A percentile compares a stretch with the other conserved stretches of the same genome.
Evolutionary conservation across 2,329 filamentous ascomycete species (phyloP).

Genomic region (Xylariomycetidae sp.): DNA sequence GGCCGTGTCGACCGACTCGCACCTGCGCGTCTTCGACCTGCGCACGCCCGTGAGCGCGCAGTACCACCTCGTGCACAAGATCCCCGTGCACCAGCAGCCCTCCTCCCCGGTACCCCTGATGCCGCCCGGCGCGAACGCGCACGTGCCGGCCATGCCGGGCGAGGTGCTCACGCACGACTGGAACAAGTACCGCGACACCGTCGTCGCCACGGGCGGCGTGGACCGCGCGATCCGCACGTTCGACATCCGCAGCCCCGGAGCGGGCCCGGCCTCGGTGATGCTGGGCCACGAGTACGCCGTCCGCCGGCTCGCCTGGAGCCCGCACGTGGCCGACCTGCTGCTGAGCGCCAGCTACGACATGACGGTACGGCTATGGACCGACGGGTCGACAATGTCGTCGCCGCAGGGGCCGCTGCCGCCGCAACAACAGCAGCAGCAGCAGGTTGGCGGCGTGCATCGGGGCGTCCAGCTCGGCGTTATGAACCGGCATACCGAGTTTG

Average conservation of each 20-base stretch:
- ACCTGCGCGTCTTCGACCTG: slow-evolving; percentile 87
- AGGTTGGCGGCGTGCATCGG: slow-evolving; percentile 61
- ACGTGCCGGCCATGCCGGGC: slow-evolving; percentile 50
- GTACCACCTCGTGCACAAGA: slow-evolving; percentile 78
- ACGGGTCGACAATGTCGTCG: slow-evolving; percentile 48
- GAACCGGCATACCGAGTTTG: slow-evolving; percentile 83
- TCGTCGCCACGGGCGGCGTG: slow-evolving; percentile 85
- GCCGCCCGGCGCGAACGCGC: slow-evolving; percentile 24
- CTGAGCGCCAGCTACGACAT: slow-evolving; percentile 95
- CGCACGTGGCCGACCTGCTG: slow-evolving; percentile 83
- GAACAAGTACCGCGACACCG: slow-evolving; percentile 91
- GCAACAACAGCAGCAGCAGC: no score
- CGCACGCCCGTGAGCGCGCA: slow-evolving; percentile 79
- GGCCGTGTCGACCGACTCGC: slow-evolving; percentile 82
- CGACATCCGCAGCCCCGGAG: slow-evolving; percentile 73
- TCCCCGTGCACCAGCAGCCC: slow-evolving; percentile 77
- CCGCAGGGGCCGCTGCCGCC: slow-evolving; percentile 37
- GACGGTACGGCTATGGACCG: slow-evolving; percentile 92
- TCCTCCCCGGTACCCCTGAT: slow-evolving; percentile 44
- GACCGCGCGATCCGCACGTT: slow-evolving; percentile 85
- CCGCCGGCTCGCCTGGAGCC: slow-evolving; percentile 81
- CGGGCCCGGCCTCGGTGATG: slow-evolving; percentile 69
- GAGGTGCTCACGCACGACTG: slow-evolving; percentile 95
- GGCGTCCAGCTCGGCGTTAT: slow-evolving; percentile 79
- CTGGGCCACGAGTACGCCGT: slow-evolving; percentile 90